Conservation (phyloP, 805 yeast species). For the Metschnikowia lochheadii region DNA sequence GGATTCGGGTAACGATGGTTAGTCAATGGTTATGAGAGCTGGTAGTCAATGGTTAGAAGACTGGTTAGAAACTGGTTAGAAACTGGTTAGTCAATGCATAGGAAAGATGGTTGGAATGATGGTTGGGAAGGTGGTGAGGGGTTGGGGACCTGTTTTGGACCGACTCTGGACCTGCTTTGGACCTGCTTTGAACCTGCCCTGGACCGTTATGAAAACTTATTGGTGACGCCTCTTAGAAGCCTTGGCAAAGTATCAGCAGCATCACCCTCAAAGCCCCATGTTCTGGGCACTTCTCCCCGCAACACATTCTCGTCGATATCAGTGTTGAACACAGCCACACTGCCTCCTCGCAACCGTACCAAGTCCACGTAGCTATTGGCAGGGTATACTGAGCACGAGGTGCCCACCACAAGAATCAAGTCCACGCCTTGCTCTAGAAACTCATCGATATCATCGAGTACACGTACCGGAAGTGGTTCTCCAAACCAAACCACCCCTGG, state of each 20-base stretch:
- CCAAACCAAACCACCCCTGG: constrained; percentile 97
- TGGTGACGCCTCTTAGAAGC: constrained; percentile 37
- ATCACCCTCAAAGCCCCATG: constrained; percentile 79
- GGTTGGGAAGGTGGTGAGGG: too few species aligned
- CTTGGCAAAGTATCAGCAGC: constrained; percentile 67
- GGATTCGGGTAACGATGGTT: too few species aligned
- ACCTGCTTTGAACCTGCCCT: too few species aligned
- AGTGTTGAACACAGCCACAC: constrained; percentile 79
- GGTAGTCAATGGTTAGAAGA: too few species aligned
- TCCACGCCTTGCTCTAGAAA: constrained; percentile 63
- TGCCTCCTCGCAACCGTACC: constrained; percentile 68
- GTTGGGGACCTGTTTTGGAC: too few species aligned
- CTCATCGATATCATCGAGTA: constrained; percentile 64
- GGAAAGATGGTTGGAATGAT: too few species aligned
- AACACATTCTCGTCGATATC: constrained; percentile 49
- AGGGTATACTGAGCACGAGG: constrained; percentile 85
- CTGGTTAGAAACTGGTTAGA: too few species aligned
- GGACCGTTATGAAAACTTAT: too few species aligned
- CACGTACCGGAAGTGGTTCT: constrained; percentile 68
- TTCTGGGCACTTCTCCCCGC: constrained; percentile 36
- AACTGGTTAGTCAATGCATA: too few species aligned
- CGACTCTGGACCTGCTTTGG: too few species aligned
- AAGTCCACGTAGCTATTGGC: constrained; percentile 88
- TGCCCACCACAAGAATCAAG: constrained; percentile 76
- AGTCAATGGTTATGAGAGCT: too few species aligned